Percentiles rank a stretch among this genome's conserved stretches.
Evolutionary conservation across 768 basidiomycete species (phyloP).

Genomic region (Termitomyces sp.): DNA sequence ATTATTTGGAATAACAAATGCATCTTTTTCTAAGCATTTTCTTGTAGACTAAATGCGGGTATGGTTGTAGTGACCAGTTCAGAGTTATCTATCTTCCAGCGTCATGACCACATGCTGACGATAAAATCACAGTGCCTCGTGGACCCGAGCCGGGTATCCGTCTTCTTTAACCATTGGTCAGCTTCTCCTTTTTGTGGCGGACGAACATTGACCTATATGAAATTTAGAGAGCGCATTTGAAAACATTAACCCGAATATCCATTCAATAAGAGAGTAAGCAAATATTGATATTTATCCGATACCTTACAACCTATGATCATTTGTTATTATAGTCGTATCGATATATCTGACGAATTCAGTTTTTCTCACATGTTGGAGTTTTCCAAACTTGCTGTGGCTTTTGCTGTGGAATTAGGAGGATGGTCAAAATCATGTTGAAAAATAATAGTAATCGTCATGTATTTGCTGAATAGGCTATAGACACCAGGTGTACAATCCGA

Average conservation of each 20-base stretch:
- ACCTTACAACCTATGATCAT: too few species aligned
- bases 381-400: constrained; percentile 78
- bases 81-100: constrained; percentile 28
- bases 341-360: constrained; percentile 85
- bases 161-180: constrained; percentile 80
- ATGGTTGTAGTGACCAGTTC: constrained; percentile 93
- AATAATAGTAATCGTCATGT: too few species aligned
- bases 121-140: constrained; percentile 55
- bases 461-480: too few species aligned
- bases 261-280: constrained; percentile 77
- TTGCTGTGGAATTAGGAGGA: constrained; percentile 72
- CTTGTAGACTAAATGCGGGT: constrained; percentile 79
- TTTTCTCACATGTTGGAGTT: constrained; percentile 90
- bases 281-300: too few species aligned
- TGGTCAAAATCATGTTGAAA: constrained; percentile 11
- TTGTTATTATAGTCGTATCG: constrained; percentile 63
- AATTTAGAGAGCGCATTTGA: constrained; percentile 61
- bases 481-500: too few species aligned
- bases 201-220: constrained; percentile 13
- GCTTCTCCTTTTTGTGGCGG: constrained; percentile 20
- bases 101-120: constrained; percentile 25
- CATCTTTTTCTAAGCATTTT: constrained; percentile 9
- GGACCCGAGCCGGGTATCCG: constrained; percentile 83
- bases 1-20: not conserved
- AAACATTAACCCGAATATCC: constrained; percentile 82